Conservation (phyloP, 306 rosid species). For the Inga laurina region DNA sequence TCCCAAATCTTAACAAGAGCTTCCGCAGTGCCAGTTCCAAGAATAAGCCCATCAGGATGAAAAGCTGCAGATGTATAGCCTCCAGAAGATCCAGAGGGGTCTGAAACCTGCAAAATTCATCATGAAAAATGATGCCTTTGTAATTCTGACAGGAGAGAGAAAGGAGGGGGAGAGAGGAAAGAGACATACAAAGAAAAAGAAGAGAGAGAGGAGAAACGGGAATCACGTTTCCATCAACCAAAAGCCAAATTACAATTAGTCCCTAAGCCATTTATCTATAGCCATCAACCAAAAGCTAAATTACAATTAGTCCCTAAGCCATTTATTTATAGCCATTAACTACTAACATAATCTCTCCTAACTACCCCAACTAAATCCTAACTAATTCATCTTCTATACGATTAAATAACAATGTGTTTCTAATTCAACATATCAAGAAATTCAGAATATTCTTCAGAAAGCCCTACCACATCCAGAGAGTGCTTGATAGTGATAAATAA, state of each 20-base stretch:
- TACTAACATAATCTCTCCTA: background rate
- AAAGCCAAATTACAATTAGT: background rate
- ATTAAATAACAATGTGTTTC: background rate
- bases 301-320: background rate
- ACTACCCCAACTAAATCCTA: background rate
- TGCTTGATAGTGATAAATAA: background rate
- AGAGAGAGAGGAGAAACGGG: background rate
- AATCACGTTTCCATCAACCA: background rate
- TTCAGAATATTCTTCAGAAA: background rate
- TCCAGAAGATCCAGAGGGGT: conserved; percentile 61
- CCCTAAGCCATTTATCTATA: background rate
- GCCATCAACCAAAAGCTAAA: background rate
- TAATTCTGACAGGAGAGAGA: background rate
- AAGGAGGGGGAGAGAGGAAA: background rate
- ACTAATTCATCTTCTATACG: background rate
- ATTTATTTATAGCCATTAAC: background rate
- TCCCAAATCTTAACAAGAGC: conserved; percentile 96
- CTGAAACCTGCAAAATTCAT: conserved; percentile 65
- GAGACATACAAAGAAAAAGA: background rate
- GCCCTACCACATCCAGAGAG: background rate
- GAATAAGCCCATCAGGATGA: conserved; percentile 99
- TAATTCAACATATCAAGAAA: background rate
- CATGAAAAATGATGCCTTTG: background rate
- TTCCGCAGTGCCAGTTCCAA: conserved; percentile 95
- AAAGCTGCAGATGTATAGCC: conserved; percentile 98